phyloP scores from a whole-genome alignment of 2,329 filamentous ascomycete genomes.

The Fusarium sp. region DNA sequence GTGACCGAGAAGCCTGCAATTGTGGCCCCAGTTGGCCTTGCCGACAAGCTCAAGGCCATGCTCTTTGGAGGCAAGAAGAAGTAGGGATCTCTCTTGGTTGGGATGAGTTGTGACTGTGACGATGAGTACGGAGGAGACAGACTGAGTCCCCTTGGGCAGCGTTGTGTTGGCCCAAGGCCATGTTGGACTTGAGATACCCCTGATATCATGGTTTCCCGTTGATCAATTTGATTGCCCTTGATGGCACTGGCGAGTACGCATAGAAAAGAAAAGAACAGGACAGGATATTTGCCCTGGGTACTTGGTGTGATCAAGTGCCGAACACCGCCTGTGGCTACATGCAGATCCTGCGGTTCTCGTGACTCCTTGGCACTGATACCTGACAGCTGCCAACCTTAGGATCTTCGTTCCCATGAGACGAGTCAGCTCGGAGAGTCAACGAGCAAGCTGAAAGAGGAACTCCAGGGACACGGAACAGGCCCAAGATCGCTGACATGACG shows the following conservation, averaged over 20 bases:
- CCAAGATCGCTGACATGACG: constrained; percentile 35
- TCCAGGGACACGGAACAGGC: constrained; percentile 5
- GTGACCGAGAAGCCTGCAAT: constrained; percentile 42
- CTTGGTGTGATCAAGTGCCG: constrained; percentile 7
- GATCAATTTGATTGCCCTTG: constrained; percentile 17
- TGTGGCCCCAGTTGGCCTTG: constrained; percentile 54
- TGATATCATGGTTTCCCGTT: constrained; percentile 35
- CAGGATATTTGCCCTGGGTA: neutral
- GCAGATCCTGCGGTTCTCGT: constrained; percentile 2
- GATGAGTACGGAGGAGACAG: constrained; percentile 4
- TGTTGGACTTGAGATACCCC: constrained; percentile 40
- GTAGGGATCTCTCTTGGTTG: constrained; percentile 24
- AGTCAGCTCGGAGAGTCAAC: neutral
- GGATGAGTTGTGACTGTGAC: constrained; percentile 2
- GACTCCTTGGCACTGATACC: constrained; percentile 17
- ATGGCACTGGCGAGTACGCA: constrained; percentile 18
- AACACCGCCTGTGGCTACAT: constrained; percentile 1
- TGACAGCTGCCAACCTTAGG: constrained; percentile 10
- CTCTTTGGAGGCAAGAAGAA: constrained; percentile 61
- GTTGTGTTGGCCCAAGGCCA: constrained; percentile 14
- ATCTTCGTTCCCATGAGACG: neutral
- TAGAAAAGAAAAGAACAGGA: neutral
- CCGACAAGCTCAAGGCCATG: constrained; percentile 66
- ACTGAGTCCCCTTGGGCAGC: constrained; percentile 6
- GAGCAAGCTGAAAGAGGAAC: constrained; percentile 8